Evolutionary conservation across 1,139 yeast genomes (phyloP).

Genomic region (Cylindricascospora bacillispora): DNA sequence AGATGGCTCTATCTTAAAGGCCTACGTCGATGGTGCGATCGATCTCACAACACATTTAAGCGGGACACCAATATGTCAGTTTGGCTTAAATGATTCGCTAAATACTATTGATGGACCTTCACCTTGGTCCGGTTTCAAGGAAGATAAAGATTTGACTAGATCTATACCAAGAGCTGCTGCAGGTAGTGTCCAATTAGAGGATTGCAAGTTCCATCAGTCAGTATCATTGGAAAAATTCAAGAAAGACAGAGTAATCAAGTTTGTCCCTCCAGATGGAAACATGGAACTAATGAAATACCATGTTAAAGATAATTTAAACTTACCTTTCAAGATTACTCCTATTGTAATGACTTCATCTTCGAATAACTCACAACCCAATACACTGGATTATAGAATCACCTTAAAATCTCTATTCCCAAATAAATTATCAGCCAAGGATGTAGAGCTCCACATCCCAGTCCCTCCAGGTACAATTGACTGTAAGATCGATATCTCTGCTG

Average conservation of each 20-base stretch:
- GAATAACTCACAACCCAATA: constrained; percentile 26
- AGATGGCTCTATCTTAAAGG: constrained; percentile 48
- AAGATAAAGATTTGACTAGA: constrained; percentile 13
- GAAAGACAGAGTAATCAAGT: constrained; percentile 50
- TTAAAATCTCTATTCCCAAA: constrained; percentile 52
- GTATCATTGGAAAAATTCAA: constrained; percentile 63
- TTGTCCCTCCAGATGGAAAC: constrained; percentile 86
- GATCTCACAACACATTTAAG: constrained; percentile 59
- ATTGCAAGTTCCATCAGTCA: constrained; percentile 82
- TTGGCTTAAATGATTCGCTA: constrained; percentile 42
- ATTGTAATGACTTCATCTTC: constrained; percentile 34
- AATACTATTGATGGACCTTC: constrained; percentile 14
- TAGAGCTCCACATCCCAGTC: constrained; percentile 53
- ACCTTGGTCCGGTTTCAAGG: constrained; percentile 38
- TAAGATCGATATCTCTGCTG: constrained; percentile 39
- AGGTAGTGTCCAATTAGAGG: constrained; percentile 49
- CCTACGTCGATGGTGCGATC: constrained; percentile 70
- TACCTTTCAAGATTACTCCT: constrained; percentile 68
- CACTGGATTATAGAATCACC: constrained; percentile 44
- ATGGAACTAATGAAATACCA: constrained; percentile 79
- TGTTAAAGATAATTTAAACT: constrained; percentile 41
- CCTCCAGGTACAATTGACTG: constrained; percentile 51
- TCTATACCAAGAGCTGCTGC: constrained; percentile 32
- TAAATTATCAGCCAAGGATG: constrained; percentile 54
- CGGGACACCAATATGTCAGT: constrained; percentile 60